phyloP scores from a whole-genome alignment of 129 eudicot species.

The Gnaphalium uliginosum region DNA sequence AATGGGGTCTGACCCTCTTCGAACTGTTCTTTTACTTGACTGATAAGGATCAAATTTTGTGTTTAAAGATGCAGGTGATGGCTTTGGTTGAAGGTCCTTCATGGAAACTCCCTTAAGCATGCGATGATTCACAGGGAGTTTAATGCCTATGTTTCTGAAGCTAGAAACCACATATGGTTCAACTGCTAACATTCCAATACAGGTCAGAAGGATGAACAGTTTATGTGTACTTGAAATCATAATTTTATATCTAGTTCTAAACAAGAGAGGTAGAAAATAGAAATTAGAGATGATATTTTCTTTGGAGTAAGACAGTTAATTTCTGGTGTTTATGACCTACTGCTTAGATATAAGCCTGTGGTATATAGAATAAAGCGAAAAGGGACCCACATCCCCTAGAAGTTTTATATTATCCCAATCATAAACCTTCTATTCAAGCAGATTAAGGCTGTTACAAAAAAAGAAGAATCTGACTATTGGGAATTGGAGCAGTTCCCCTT shows the following conservation, averaged over 20 bases:
- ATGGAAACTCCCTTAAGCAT: conserved; percentile 37
- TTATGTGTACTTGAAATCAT: conserved; percentile 49
- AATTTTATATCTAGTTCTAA: conserved; percentile 28
- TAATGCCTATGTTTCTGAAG: conserved; percentile 45
- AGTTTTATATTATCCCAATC: conserved; percentile 78
- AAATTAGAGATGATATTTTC: conserved; percentile 25
- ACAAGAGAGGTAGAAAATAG: conserved; percentile 22
- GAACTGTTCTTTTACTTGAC: conserved; percentile 69
- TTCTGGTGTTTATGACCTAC: conserved; percentile 37
- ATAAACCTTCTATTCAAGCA: conserved; percentile 58
- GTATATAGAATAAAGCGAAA: conserved; percentile 58
- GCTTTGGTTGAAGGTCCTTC: conserved; percentile 39
- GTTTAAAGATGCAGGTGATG: conserved; percentile 36
- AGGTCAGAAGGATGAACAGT: conserved; percentile 48
- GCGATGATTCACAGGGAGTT: conserved; percentile 28
- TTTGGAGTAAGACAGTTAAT: conserved; percentile 41
- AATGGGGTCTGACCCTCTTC: conserved; percentile 89
- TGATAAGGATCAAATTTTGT: conserved; percentile 49
- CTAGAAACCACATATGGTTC: conserved; percentile 54
- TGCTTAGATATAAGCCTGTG: conserved; percentile 45
- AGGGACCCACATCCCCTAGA: conserved; percentile 65
- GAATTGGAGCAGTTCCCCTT: conserved; percentile 56
- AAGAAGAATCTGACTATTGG: conserved; percentile 70
- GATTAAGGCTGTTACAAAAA: conserved; percentile 63
- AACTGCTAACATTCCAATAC: conserved; percentile 51